These are phyloP conservation scores for Xylariaceae sp. DNA, from an alignment of 2,329 filamentous ascomycete species.

Conservation along the genomic window DNA sequence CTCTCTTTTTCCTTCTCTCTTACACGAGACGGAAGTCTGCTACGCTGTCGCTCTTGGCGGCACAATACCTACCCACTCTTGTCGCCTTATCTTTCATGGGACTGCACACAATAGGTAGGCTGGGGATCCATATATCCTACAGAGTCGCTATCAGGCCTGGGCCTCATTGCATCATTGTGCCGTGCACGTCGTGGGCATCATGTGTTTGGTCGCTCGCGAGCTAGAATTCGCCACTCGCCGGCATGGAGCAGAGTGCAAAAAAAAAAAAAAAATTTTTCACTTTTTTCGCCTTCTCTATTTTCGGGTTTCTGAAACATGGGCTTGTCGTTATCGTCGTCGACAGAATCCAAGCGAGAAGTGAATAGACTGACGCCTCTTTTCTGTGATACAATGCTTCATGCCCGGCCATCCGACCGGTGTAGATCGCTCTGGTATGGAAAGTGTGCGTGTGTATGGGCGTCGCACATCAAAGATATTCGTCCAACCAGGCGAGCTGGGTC, in stretches of 20 bases:
- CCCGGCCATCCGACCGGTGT: neutral
- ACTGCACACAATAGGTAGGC: conserved; percentile 1
- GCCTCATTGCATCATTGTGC: conserved; percentile 17
- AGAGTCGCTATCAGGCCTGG: neutral
- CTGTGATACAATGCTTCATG: neutral
- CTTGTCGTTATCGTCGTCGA: neutral
- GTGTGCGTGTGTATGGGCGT: neutral
- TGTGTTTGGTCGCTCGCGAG: neutral
- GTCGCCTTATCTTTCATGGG: neutral
- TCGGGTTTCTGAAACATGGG: neutral
- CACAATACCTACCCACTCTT: neutral
- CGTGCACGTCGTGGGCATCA: neutral
- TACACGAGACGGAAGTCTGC: neutral
- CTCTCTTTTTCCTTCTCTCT: too few relatives aligned
- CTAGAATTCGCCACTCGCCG: conserved; percentile 16
- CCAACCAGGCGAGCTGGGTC: neutral
- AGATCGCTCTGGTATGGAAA: neutral
- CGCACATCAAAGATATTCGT: neutral
- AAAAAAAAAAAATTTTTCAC: conserved; percentile 13
- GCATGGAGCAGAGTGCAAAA: conserved; percentile 5
- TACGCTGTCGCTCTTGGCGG: conserved; percentile 1
- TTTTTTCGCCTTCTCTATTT: neutral
- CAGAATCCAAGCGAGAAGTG: too few relatives aligned
- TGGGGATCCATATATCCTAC: conserved; percentile 3
- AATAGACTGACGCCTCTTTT: neutral